Percentiles rank a stretch among this genome's conserved stretches.
Conservation (phyloP, 306 rosid genomes). For the Geum urbanum region DNA sequence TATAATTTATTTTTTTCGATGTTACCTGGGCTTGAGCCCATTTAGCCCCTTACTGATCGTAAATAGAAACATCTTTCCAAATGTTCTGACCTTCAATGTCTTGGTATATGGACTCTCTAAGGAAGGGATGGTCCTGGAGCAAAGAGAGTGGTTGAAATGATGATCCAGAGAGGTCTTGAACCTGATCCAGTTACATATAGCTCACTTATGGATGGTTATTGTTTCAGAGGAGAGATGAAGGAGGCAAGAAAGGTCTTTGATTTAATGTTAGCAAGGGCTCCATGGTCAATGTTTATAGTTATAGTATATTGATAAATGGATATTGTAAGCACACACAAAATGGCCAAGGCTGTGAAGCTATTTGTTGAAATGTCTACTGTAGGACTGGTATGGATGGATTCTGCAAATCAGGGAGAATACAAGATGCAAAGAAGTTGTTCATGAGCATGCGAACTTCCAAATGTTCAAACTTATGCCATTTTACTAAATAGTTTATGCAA, state of each 20-base stretch:
- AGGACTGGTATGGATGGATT: slow-evolving; percentile 1
- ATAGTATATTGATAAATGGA: neutral
- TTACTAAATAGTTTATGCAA: neutral
- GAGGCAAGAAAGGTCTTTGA: slow-evolving; percentile 1
- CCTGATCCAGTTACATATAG: slow-evolving; percentile 4
- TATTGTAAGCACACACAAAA: neutral
- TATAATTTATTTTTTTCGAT: no score
- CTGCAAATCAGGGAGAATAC: neutral
- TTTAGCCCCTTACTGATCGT: neutral
- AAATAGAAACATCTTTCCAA: neutral
- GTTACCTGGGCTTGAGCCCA: no score
- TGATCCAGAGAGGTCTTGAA: neutral
- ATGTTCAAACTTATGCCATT: neutral
- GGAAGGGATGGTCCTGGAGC: slow-evolving; percentile 1
- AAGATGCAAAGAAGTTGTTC: slow-evolving; percentile 28
- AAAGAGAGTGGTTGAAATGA: neutral
- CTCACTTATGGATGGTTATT: neutral
- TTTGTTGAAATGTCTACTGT: neutral
- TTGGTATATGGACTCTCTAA: neutral
- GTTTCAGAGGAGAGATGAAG: slow-evolving; percentile 1
- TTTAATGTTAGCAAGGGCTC: neutral
- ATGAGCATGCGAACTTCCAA: slow-evolving; percentile 2
- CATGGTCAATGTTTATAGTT: neutral
- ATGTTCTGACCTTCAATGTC: neutral
- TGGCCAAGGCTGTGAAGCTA: neutral